A percentile compares a stretch with the other conserved stretches of the same genome.
These are phyloP conservation scores for Aspergillus hortae DNA, from an alignment of 2,329 filamentous ascomycete genomes.

Conservation along the genomic window DNA sequence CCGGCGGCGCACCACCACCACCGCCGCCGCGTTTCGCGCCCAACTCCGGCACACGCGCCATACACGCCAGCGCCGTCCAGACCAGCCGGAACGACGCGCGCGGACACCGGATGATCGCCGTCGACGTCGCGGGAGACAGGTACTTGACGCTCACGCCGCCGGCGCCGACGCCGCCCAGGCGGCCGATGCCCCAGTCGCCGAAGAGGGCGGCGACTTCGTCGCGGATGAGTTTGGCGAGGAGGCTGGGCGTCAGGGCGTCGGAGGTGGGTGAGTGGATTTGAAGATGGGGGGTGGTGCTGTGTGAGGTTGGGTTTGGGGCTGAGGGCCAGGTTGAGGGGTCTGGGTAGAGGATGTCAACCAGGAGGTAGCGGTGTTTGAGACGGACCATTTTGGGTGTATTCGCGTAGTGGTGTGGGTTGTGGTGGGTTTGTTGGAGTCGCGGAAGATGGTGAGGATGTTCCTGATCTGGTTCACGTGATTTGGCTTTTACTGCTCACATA, in stretches of 20 bases:
- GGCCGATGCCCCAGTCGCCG: conserved; percentile 75
- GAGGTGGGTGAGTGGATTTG: conserved; percentile 76
- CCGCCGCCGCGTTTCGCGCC: conserved; percentile 29
- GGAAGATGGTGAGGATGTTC: too few relatives aligned
- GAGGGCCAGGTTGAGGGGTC: conserved; percentile 44
- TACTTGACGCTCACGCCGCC: conserved; percentile 82
- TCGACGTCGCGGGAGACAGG: conserved; percentile 85
- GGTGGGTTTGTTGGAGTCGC: not conserved
- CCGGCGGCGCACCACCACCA: conserved; percentile 1
- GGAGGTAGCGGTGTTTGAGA: conserved; percentile 90
- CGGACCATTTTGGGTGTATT: conserved; percentile 67
- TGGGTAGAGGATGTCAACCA: conserved; percentile 91
- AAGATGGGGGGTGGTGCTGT: conserved; percentile 41
- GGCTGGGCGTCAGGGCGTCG: conserved; percentile 62
- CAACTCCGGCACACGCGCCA: conserved; percentile 65
- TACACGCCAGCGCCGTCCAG: conserved; percentile 83
- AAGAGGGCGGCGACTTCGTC: conserved; percentile 69
- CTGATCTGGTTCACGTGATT: too few relatives aligned
- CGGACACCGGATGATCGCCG: conserved; percentile 81
- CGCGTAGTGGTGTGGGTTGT: not conserved
- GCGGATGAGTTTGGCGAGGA: conserved; percentile 67
- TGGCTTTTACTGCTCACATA: too few relatives aligned
- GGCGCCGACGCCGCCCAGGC: conserved; percentile 60
- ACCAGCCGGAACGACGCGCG: conserved; percentile 80
- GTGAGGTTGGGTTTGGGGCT: conserved; percentile 6